Evolutionary conservation across 75 land plant genomes (phyloP).

Genomic region (Cryptomeria japonica): DNA sequence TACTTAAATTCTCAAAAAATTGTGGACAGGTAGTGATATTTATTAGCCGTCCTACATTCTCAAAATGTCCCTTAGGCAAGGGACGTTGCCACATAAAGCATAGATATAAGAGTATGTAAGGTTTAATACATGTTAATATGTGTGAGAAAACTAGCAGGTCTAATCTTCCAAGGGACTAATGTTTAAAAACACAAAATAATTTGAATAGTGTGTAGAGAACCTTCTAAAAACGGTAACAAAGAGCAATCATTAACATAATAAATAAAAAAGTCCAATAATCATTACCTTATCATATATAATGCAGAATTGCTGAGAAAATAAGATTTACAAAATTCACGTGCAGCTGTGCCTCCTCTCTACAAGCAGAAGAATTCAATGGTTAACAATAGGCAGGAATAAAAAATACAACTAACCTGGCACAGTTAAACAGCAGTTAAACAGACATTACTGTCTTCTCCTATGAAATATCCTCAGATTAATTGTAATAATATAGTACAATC

Average conservation of each 20-base stretch:
- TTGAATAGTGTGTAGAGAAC: neutral
- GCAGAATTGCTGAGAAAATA: constrained; percentile 73
- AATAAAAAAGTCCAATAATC: neutral
- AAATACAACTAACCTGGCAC: neutral
- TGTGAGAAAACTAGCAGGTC: neutral
- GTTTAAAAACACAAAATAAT: neutral
- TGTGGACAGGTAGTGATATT: no score
- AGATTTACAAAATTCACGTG: constrained; percentile 68
- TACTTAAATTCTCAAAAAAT: no score
- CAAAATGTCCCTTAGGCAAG: no score
- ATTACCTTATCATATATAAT: constrained; percentile 84
- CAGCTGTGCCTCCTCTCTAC: constrained; percentile 81
- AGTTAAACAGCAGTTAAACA: neutral
- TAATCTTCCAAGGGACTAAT: neutral
- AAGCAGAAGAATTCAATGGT: constrained; percentile 13
- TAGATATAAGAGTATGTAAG: neutral
- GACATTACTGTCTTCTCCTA: neutral
- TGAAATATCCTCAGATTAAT: neutral
- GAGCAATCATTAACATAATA: neutral
- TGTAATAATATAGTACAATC: neutral
- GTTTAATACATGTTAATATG: neutral
- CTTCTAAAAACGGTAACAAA: neutral
- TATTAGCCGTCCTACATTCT: no score
- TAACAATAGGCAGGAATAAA: neutral
- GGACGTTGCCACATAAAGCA: no score